phyloP scores from a whole-genome alignment of 768 basidiomycete genomes.

The Sporobolomyces roseus region DNA sequence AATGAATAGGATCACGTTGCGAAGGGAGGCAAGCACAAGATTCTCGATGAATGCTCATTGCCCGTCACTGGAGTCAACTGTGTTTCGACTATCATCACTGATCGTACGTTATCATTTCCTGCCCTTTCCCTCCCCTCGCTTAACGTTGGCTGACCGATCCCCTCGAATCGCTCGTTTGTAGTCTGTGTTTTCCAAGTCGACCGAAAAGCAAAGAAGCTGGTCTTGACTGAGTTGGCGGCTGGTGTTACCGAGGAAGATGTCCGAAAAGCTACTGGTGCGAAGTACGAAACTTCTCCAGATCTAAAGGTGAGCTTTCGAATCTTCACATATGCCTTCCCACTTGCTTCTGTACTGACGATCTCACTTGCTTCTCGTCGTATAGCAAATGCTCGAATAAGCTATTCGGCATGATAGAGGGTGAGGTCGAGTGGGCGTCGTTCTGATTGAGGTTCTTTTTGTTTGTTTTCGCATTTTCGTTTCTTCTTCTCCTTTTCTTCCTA shows the following conservation, averaged over 20 bases:
- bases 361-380: too few relatives aligned
- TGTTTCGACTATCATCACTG: slow-evolving; percentile 88
- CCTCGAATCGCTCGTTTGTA: neutral
- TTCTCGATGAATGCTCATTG: slow-evolving; percentile 68
- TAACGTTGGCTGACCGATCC: neutral
- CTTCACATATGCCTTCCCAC: too few relatives aligned
- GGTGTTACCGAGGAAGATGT: slow-evolving; percentile 81
- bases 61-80: slow-evolving; percentile 83
- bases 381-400: too few relatives aligned
- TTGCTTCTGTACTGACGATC: too few relatives aligned
- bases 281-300: slow-evolving; percentile 56
- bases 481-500: too few relatives aligned
- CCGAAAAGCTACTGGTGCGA: slow-evolving; percentile 76
- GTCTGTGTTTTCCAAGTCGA: slow-evolving; percentile 76
- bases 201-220: slow-evolving; percentile 65
- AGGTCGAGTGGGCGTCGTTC: too few relatives aligned
- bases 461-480: too few relatives aligned
- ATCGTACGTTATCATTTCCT: slow-evolving; percentile 56
- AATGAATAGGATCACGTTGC: slow-evolving; percentile 77
- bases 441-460: too few relatives aligned
- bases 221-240: slow-evolving; percentile 74
- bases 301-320: slow-evolving; percentile 39
- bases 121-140: too few relatives aligned
- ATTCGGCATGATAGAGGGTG: too few relatives aligned
- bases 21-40: slow-evolving; percentile 84